Base-by-base conservation (phyloP, 257 asterid species). In the Cynanchum wilfordii region DNA sequence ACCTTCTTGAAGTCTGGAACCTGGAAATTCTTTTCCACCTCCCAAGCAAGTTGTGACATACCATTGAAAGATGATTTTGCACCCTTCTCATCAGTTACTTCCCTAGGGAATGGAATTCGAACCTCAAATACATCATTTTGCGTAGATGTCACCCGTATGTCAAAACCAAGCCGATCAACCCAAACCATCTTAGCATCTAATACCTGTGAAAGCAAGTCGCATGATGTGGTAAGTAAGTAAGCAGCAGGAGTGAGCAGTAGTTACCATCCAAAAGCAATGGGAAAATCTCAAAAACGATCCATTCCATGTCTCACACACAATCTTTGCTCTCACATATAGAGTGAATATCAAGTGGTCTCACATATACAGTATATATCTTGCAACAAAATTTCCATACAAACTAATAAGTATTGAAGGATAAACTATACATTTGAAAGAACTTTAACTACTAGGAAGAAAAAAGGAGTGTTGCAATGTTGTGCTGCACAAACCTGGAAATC, bases 1-100 rank as follows among this genome's bases (percentile, higher is more conserved):
- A 84, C 95, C 90, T 85, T 91, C 79, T 79, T 70, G 76, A 93
- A 91, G 11, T 85, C 91, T 7, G 87, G 86, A 56, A 55, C 80
- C 71, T 76, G 86, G 75, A 77, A 73, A 78, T 88, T 89, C 88
- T 88, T 93, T 75, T 93, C 98, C 67, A 89, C 95, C 80, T 93
- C 96, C 97, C 97, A 91, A 63, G 98, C 98, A 68, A 88, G 89
- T 81, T 93, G 97, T 76, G 96, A 88, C 97, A 91, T 93, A 33
- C 98, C 90, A 60, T 91, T 93, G 87, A 89, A 93, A 70, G 97
- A 88, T 74, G 98, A 93, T 87, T 93, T 93, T 57, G 96, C 97
- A n/a, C 96, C 96, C 79, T 91, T 91, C 86, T 86, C 97, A 12
- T 89, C 96, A 0, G 86, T 74, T 59, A 93, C 98, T 83, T 93